Percentiles rank a stretch among this genome's conserved stretches.
Conservation (phyloP, 257 asterid genomes). For the Cruciata laevipes region DNA sequence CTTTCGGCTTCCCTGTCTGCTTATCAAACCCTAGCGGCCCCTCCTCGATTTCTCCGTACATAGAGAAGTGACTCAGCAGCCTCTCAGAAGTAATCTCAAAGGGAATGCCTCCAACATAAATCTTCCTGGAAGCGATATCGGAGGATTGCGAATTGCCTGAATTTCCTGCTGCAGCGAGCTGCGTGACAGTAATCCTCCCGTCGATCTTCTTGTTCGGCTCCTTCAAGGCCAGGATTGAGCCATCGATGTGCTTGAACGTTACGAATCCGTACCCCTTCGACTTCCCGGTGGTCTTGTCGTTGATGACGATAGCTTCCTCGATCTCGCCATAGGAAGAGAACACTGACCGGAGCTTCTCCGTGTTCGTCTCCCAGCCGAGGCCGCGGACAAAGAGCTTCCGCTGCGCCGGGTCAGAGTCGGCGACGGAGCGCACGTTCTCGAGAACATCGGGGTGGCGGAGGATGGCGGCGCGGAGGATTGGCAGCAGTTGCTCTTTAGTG, state of each 20-base stretch:
- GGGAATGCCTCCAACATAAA: constrained; percentile 92
- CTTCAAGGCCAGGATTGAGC: constrained; percentile 62
- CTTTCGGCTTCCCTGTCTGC: constrained; percentile 89
- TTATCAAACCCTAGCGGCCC: constrained; percentile 97
- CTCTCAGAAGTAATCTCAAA: constrained; percentile 82
- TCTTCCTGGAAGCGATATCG: constrained; percentile 76
- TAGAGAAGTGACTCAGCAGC: constrained; percentile 58
- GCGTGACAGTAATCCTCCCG: constrained; percentile 91
- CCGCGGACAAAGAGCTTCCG: constrained; percentile 94
- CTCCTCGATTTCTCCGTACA: constrained; percentile 91
- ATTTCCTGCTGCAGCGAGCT: constrained; percentile 78
- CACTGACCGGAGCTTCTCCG: constrained; percentile 69
- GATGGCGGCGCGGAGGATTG: constrained; percentile 69
- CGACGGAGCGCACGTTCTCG: constrained; percentile 64
- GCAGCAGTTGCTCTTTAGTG: constrained; percentile 66
- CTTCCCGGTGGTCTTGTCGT: constrained; percentile 69
- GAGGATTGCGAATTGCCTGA: constrained; percentile 48
- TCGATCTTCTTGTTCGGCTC: constrained; percentile 89
- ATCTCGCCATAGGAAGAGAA: constrained; percentile 70
- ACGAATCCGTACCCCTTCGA: constrained; percentile 91
- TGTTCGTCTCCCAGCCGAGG: constrained; percentile 93
- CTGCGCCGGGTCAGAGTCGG: constrained; percentile 73
- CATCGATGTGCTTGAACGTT: constrained; percentile 79
- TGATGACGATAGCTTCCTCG: constrained; percentile 81
- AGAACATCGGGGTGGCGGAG: constrained; percentile 72